phyloP scores from a whole-genome alignment of 208 protist genomes.

The Trichomonas gallinae region DNA sequence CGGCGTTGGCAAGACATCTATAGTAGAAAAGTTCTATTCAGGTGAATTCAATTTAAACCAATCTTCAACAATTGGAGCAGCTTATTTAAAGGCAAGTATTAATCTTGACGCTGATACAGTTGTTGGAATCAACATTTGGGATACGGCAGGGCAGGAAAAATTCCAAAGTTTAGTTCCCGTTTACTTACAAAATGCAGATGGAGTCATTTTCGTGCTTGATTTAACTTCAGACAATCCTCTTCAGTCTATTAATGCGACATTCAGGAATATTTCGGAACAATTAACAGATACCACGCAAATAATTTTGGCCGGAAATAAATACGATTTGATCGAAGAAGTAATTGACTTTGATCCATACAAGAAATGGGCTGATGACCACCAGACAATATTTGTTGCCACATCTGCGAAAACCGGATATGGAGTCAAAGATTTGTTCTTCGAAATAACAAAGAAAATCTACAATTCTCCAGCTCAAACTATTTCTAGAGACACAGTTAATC shows the following conservation, averaged over 20 bases:
- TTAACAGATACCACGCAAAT: background rate
- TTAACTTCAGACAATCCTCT: background rate
- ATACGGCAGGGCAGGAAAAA: background rate
- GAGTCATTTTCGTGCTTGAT: background rate
- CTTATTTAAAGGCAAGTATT: background rate
- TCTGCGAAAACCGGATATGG: background rate
- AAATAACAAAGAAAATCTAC: background rate
- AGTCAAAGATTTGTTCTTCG: background rate
- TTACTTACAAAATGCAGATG: background rate
- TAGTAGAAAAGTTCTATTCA: constrained; percentile 20
- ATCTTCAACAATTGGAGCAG: background rate
- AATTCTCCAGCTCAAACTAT: background rate
- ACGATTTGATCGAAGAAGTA: background rate
- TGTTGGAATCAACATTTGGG: background rate
- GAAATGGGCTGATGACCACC: background rate
- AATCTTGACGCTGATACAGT: background rate
- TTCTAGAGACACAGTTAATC: background rate
- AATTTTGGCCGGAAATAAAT: background rate
- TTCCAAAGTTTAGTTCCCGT: background rate
- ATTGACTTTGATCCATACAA: background rate
- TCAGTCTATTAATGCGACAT: background rate
- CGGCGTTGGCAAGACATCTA: constrained; percentile 32
- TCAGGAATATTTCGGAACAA: background rate
- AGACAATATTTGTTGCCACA: background rate
- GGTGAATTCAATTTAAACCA: constrained; percentile 18